Evolutionary conservation across 352 stramenopile species (phyloP).

Genomic region (Globisporangium rhizosaccharum): DNA sequence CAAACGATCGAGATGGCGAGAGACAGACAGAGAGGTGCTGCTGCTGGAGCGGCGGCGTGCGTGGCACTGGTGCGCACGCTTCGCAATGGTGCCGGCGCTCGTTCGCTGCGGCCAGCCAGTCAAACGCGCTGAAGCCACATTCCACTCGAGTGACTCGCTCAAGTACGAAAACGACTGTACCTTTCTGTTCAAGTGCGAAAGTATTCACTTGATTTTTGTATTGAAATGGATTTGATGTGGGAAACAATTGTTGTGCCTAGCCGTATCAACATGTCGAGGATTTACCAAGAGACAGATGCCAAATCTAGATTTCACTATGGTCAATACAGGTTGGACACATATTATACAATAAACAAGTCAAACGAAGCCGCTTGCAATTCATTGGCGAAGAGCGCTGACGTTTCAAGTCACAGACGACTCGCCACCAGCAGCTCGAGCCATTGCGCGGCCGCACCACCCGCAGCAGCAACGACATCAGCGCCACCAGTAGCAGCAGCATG

Average conservation of each 20-base stretch:
- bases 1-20: too few species aligned
- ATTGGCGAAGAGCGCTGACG: conserved; percentile 11
- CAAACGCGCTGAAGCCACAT: neutral
- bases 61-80: neutral
- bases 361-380: conserved; percentile 5
- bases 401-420: conserved; percentile 8
- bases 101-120: neutral
- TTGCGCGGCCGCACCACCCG: conserved; percentile 1
- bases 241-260: too few species aligned
- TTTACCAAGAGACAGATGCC: neutral
- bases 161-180: too few species aligned
- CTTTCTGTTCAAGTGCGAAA: too few species aligned
- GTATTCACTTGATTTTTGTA: too few species aligned
- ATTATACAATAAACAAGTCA: neutral
- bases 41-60: too few species aligned
- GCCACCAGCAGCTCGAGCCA: conserved; percentile 5
- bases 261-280: neutral
- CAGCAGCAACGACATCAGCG: conserved; percentile 8
- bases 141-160: too few species aligned
- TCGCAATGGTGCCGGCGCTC: neutral
- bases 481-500: conserved; percentile 1
- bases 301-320: neutral
- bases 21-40: too few species aligned
- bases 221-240: too few species aligned
- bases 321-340: neutral